A percentile compares a stretch with the other conserved stretches of the same genome.
Evolutionary conservation across 2,329 filamentous ascomycete species (phyloP).

Genomic region (Cordyceps cateniannulata): DNA sequence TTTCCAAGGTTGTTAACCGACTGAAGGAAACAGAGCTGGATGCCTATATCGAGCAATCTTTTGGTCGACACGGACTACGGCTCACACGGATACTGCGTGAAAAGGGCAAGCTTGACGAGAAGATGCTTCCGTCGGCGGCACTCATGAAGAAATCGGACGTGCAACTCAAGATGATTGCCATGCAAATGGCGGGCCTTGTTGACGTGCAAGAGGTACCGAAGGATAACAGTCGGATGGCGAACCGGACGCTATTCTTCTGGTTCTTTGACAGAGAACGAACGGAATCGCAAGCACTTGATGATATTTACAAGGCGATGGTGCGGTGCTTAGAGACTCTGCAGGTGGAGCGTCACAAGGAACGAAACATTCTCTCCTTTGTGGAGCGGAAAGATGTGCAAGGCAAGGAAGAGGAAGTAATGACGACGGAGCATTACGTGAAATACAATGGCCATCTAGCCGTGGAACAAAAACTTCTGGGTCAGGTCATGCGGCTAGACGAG

Average conservation of each 20-base stretch:
- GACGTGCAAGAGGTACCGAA: slow-evolving; percentile 93
- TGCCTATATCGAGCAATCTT: slow-evolving; percentile 69
- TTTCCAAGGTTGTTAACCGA: slow-evolving; percentile 61
- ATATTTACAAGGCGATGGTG: slow-evolving; percentile 85
- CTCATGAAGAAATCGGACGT: slow-evolving; percentile 83
- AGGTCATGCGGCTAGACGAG: slow-evolving; percentile 77
- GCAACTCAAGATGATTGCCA: slow-evolving; percentile 73
- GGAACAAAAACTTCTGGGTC: slow-evolving; percentile 67
- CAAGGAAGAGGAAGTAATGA: slow-evolving; percentile 74
- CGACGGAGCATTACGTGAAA: slow-evolving; percentile 62
- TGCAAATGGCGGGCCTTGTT: slow-evolving; percentile 80
- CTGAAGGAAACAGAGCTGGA: slow-evolving; percentile 76
- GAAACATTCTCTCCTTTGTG: slow-evolving; percentile 70
- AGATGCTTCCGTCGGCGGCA: slow-evolving; percentile 71
- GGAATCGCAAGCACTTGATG: slow-evolving; percentile 64
- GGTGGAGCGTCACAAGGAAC: slow-evolving; percentile 65
- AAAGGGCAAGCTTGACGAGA: slow-evolving; percentile 93
- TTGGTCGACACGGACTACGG: slow-evolving; percentile 70
- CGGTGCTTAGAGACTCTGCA: slow-evolving; percentile 74
- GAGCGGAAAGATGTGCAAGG: slow-evolving; percentile 82
- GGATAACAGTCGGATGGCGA: slow-evolving; percentile 74
- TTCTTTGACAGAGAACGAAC: slow-evolving; percentile 77
- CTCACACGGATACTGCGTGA: slow-evolving; percentile 79
- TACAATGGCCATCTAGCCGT: slow-evolving; percentile 55
- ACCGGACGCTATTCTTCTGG: slow-evolving; percentile 84